A percentile compares a stretch with the other conserved stretches of the same genome.
phyloP scores from a whole-genome alignment of 345 rosid species.

The Brassica cretica region DNA sequence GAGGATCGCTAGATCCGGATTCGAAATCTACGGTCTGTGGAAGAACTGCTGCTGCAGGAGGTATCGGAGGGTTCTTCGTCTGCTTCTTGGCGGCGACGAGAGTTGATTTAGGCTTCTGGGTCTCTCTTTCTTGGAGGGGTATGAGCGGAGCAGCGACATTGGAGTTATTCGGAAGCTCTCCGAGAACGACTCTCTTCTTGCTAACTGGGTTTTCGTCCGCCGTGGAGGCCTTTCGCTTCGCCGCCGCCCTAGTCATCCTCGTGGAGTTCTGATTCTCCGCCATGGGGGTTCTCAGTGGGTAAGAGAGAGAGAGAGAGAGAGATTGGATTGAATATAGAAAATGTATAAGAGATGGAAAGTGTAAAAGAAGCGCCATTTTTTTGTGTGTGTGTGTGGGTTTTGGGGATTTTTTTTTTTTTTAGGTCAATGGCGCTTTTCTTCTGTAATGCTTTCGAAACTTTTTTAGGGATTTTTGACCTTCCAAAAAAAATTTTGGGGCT shows the following conservation, averaged over 20 bases:
- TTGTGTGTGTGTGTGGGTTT: background rate
- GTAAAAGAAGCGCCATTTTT: slow-evolving; percentile 31
- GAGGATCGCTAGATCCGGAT: slow-evolving; percentile 32
- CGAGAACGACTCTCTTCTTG: slow-evolving; percentile 37
- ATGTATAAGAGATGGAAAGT: background rate
- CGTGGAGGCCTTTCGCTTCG: slow-evolving; percentile 33
- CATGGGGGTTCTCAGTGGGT: slow-evolving; percentile 8
- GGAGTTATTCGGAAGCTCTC: slow-evolving; percentile 20
- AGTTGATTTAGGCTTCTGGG: slow-evolving; percentile 8
- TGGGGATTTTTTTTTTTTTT: background rate
- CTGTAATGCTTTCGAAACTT: background rate
- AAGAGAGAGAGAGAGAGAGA: background rate
- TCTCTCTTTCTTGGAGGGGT: slow-evolving; percentile 20
- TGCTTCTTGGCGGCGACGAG: slow-evolving; percentile 4
- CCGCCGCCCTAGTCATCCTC: slow-evolving; percentile 37
- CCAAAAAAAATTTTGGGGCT: background rate
- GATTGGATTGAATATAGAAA: slow-evolving; percentile 4
- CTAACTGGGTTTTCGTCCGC: slow-evolving; percentile 12
- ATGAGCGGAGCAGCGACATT: slow-evolving; percentile 25
- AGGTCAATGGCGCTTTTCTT: background rate
- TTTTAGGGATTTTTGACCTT: background rate
- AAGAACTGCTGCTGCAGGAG: background rate
- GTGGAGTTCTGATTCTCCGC: slow-evolving; percentile 36
- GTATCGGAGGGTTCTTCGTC: background rate
- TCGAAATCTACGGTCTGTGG: background rate